A percentile compares a stretch with the other conserved stretches of the same genome.
phyloP scores from a whole-genome alignment of 192 early-diverging fungal genomes.

The Podila minutissima region DNA sequence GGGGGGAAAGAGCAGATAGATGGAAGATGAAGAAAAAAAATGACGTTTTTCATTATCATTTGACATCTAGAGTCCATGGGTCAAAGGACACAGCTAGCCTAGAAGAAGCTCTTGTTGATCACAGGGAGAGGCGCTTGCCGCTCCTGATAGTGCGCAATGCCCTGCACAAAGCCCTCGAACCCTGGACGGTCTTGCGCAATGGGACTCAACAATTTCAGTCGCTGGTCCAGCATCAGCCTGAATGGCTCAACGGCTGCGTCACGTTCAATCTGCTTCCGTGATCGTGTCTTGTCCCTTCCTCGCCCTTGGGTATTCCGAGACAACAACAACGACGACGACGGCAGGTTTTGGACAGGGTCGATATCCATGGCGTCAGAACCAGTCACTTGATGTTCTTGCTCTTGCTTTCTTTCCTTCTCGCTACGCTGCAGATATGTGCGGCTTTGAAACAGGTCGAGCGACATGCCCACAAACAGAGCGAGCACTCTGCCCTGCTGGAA shows the following conservation, averaged over 20 bases:
- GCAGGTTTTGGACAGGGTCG: neutral
- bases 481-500: conserved; percentile 32
- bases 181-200: conserved; percentile 39
- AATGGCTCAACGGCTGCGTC: conserved; percentile 37
- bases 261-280: conserved; percentile 23
- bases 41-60: neutral
- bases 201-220: conserved; percentile 11
- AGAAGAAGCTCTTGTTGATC: neutral
- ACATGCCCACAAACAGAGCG: conserved; percentile 39
- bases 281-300: neutral
- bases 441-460: conserved; percentile 44
- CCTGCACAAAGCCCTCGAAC: conserved; percentile 45
- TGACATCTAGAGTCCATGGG: neutral
- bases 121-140: neutral
- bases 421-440: conserved; percentile 12
- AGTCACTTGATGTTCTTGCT: neutral
- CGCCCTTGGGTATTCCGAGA: neutral
- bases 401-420: conserved; percentile 5
- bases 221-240: conserved; percentile 30
- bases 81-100: neutral
- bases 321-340: neutral
- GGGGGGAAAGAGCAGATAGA: neutral
- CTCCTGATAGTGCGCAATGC: conserved; percentile 25
- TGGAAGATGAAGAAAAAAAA: neutral
- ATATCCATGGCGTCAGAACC: conserved; percentile 14